Evolutionary conservation across 768 basidiomycete genomes (phyloP).

Genomic region (Mycena galericulata): DNA sequence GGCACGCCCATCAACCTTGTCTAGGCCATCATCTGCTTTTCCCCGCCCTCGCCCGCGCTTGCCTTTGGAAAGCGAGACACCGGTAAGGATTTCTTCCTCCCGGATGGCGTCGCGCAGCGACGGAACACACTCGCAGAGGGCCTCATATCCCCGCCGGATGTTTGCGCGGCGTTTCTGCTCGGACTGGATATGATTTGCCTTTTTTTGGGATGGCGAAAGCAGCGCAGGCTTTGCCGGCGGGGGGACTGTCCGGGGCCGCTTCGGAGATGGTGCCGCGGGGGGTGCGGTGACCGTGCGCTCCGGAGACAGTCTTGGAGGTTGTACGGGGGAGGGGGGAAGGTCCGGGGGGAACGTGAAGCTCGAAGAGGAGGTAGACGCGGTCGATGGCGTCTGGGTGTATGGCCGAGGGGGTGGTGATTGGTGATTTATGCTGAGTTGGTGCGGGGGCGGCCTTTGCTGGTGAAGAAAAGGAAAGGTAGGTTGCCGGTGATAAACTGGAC

Average conservation of each 20-base stretch:
- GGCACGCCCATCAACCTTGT: constrained; percentile 84
- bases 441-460: constrained; percentile 36
- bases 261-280: constrained; percentile 24
- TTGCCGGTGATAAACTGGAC: constrained; percentile 31
- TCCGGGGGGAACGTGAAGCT: constrained; percentile 37
- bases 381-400: constrained; percentile 28
- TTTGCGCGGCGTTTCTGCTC: constrained; percentile 96
- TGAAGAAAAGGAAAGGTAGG: constrained; percentile 38
- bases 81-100: constrained; percentile 71
- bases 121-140: constrained; percentile 87
- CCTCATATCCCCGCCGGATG: constrained; percentile 90
- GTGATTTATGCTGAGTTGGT: constrained; percentile 24
- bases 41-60: constrained; percentile 58
- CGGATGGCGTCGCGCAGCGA: constrained; percentile 83
- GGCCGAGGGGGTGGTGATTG: constrained; percentile 38
- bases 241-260: constrained; percentile 26
- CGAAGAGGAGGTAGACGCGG: constrained; percentile 39
- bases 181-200: constrained; percentile 93
- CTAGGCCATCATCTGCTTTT: constrained; percentile 59
- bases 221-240: constrained; percentile 57
- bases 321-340: constrained; percentile 24
- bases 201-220: constrained; percentile 87
- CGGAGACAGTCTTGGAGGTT: constrained; percentile 36
- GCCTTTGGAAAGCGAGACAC: constrained; percentile 52
- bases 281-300: constrained; percentile 47